Base-by-base conservation (phyloP, 805 yeast genomes). In the Schizosaccharomyces octosporus region DNA sequence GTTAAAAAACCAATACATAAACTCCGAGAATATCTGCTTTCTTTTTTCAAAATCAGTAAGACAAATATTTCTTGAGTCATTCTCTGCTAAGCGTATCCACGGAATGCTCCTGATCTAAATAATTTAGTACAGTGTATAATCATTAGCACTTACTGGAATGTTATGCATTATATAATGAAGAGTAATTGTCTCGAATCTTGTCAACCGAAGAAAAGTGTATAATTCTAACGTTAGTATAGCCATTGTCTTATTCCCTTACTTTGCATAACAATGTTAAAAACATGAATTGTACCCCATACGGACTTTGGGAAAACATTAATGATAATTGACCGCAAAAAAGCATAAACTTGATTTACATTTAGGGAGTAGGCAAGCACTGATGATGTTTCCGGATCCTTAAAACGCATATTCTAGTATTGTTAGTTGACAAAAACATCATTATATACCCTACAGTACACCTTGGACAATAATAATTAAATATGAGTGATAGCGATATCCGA, bases 1-100 rank as follows among this genome's bases (percentile, higher is more conserved):
- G 0, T 70, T 64, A 51, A 84, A 78, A 1, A 84, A 59, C 95
- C 95, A 89, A 1, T 61, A 59, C 0, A 84, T 32, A 59, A 85
- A 80, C 1, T 67, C 64, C 1, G 65, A 62, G 13, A 81, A 68
- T 19, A 78, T 65, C 0, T 62, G 19, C 59, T 67, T 69, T 2
- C 82, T 73, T 63, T 71, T 69, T 0, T 64, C 60, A 39, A 70
- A 72, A 60, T 80, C 84, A 15, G 74, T 75, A 29, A 70, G 71
- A 21, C 60, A 29, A 9, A 36, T 6, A 2, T 36, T 57, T 17
- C 6, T 17, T 5, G n/a, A 17, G n/a, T 31, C n/a, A 21, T 17
- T 51, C 7, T 21, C n/a, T 24, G n/a, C 42, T 11, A 41, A 27
- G 6, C 17, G 45, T 21, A 57, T 39, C 60, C 60, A 57, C 1